phyloP scores from a whole-genome alignment of 2,329 filamentous ascomycete genomes.

The Fusarium graminum region DNA sequence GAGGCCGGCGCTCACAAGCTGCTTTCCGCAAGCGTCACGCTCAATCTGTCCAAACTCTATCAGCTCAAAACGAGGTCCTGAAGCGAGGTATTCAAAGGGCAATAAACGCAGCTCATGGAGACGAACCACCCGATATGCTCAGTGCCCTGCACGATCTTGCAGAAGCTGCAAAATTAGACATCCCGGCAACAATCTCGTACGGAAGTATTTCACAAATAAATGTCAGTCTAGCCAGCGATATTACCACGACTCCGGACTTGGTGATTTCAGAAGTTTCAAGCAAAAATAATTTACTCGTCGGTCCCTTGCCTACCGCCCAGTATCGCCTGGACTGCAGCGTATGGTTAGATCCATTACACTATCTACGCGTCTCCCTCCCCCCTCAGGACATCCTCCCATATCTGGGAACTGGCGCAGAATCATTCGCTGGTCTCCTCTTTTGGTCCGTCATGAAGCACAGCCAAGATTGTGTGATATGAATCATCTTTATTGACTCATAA shows the following conservation, averaged over 20 bases:
- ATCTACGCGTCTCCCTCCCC: background rate
- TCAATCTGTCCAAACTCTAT: fast-evolving
- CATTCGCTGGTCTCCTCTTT: background rate
- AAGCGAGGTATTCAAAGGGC: background rate
- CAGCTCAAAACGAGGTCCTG: background rate
- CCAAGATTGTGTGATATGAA: too few species aligned
- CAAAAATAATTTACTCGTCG: fast-evolving
- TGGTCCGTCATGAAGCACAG: constrained; percentile 26
- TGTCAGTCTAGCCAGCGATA: fast-evolving
- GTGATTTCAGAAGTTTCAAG: fast-evolving
- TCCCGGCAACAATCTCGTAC: background rate
- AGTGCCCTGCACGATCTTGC: background rate
- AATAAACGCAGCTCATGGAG: background rate
- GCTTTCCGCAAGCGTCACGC: constrained; percentile 22
- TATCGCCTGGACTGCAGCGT: constrained; percentile 17
- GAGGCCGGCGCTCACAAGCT: constrained; percentile 19
- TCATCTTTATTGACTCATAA: too few species aligned
- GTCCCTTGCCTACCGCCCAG: background rate
- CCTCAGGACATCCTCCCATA: constrained; percentile 18
- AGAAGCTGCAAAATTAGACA: background rate
- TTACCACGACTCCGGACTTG: fast-evolving
- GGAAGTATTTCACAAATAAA: fast-evolving
- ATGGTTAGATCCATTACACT: constrained; percentile 17
- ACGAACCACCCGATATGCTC: constrained; percentile 2
- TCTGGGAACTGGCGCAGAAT: fast-evolving